Percentiles rank a stretch among this genome's conserved stretches.
Conservation (phyloP, 2,329 filamentous ascomycete genomes). For the Penicillium sclerotigenum region DNA sequence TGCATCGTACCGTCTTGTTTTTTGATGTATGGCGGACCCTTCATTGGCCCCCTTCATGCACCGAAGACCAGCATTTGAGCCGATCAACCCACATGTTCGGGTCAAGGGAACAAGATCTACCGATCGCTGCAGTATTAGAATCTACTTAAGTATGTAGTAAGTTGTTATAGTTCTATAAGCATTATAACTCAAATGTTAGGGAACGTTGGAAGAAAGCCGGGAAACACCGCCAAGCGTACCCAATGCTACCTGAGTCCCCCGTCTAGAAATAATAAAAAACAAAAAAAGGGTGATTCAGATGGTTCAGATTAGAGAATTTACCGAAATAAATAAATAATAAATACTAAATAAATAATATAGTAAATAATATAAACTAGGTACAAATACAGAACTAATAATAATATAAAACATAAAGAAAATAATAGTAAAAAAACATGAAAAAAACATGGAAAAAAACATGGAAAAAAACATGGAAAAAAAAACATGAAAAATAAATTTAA, state of each 20-base stretch:
- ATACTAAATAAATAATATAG: background rate
- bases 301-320: constrained; percentile 3
- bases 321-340: constrained; percentile 1
- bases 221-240: background rate
- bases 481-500: constrained; percentile 5
- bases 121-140: constrained; percentile 12
- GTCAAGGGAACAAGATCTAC: constrained; percentile 17
- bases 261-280: background rate
- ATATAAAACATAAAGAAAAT: constrained; percentile 1
- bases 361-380: background rate
- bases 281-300: background rate
- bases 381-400: background rate
- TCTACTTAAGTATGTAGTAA: background rate
- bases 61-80: constrained; percentile 20
- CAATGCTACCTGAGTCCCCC: background rate
- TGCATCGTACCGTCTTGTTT: constrained; percentile 11
- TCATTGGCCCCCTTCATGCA: constrained; percentile 19
- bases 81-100: constrained; percentile 23
- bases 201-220: background rate
- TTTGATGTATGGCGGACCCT: background rate
- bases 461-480: constrained; percentile 12
- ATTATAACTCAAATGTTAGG: background rate
- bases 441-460: constrained; percentile 10
- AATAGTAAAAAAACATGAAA: constrained; percentile 5
- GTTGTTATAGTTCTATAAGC: background rate